Evolutionary conservation across 106 monocot species (phyloP).

Genomic region (Allium sativum): DNA sequence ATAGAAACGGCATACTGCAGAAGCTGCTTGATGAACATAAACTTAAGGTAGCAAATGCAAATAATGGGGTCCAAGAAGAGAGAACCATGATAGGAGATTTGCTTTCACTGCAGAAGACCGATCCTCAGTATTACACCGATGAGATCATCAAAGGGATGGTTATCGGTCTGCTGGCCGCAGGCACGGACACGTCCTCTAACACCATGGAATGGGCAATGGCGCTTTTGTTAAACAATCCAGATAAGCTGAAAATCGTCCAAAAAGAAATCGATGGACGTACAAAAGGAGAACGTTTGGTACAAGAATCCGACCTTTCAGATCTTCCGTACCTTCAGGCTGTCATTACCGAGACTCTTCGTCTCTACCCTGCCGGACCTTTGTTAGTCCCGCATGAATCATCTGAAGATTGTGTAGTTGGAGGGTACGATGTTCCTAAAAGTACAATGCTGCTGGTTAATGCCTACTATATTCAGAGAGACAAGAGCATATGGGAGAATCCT

Average conservation of each 20-base stretch:
- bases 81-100: conserved; percentile 1
- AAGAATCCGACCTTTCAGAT: conserved; percentile 20
- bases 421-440: conserved; percentile 16
- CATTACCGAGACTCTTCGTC: conserved; percentile 23
- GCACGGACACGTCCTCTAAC: neutral
- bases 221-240: neutral
- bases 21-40: neutral
- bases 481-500: conserved; percentile 16
- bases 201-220: neutral
- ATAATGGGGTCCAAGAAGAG: neutral
- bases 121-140: conserved; percentile 4
- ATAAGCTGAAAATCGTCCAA: conserved; percentile 1
- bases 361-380: conserved; percentile 16
- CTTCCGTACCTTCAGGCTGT: conserved; percentile 24
- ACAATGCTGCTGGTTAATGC: conserved; percentile 26
- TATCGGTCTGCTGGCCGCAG: neutral
- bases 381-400: conserved; percentile 22
- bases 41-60: no score
- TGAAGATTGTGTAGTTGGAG: conserved; percentile 16
- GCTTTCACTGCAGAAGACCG: neutral
- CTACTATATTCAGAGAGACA: conserved; percentile 20
- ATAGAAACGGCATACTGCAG: neutral
- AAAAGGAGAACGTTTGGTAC: conserved; percentile 11
- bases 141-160: neutral
- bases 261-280: conserved; percentile 14